These are phyloP conservation scores for Malus sieversii DNA, from an alignment of 306 rosid genomes.

Conservation along the genomic window DNA sequence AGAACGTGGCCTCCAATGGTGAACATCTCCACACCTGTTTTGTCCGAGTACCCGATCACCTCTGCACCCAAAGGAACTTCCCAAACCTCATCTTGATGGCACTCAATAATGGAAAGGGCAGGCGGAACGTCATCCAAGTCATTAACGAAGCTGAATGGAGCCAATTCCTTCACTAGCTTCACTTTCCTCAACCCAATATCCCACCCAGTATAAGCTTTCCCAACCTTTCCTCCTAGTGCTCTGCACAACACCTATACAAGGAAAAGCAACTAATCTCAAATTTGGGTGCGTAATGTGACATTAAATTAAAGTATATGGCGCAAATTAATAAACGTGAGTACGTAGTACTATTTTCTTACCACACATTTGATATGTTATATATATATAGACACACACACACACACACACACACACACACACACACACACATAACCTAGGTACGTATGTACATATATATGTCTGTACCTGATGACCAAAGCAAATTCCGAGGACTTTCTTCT, in stretches of 20 bases:
- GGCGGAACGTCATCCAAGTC: conserved; percentile 30
- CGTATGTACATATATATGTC: too few species aligned
- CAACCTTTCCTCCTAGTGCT: conserved; percentile 68
- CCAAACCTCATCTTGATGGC: conserved; percentile 64
- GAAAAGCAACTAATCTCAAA: background rate
- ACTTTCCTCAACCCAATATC: conserved; percentile 56
- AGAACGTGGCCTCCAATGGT: conserved; percentile 43
- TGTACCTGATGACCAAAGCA: conserved; percentile 77
- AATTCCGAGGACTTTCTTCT: conserved; percentile 61
- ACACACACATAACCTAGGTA: background rate
- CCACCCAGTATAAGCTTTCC: conserved; percentile 57
- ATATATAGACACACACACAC: too few species aligned
- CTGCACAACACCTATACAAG: conserved; percentile 49
- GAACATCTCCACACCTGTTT: conserved; percentile 67
- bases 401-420: too few species aligned
- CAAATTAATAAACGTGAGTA: background rate
- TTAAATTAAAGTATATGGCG: too few species aligned
- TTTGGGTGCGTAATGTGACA: background rate
- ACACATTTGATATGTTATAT: background rate
- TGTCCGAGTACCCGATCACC: conserved; percentile 54
- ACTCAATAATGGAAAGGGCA: conserved; percentile 39
- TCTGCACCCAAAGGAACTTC: conserved; percentile 56
- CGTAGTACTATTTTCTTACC: background rate
- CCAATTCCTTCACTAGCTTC: conserved; percentile 30
- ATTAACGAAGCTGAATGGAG: conserved; percentile 5